Evolutionary conservation across 306 rosid species (phyloP).

Genomic region (Cicer judaicum): DNA sequence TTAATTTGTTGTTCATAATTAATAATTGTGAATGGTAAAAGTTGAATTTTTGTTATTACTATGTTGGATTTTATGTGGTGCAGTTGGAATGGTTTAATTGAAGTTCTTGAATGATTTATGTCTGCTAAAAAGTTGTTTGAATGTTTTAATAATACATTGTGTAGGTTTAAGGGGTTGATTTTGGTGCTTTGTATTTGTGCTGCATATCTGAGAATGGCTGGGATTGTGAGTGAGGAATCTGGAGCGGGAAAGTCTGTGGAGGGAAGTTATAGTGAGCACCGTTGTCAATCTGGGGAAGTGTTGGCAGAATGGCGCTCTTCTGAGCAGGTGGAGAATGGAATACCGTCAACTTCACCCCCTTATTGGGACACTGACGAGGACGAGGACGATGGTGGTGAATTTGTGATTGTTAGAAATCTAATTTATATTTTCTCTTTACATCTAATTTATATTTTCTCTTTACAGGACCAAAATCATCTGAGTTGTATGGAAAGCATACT

Average conservation of each 20-base stretch:
- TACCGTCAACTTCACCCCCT: constrained; percentile 89
- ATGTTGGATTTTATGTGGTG: neutral
- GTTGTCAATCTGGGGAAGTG: constrained; percentile 86
- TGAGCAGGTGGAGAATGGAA: constrained; percentile 99
- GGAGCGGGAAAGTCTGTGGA: constrained; percentile 80
- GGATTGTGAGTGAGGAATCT: constrained; percentile 75
- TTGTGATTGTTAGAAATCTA: constrained; percentile 38
- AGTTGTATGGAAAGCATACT: constrained; percentile 85
- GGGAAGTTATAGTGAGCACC: constrained; percentile 77
- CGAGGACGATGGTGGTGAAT: constrained; percentile 73
- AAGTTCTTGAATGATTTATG: constrained; percentile 18
- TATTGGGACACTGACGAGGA: constrained; percentile 97
- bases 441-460: constrained; percentile 36
- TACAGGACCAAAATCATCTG: constrained; percentile 88
- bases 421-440: constrained; percentile 37
- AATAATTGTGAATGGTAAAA: constrained; percentile 5
- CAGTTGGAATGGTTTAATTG: neutral
- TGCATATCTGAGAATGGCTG: constrained; percentile 72
- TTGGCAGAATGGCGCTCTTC: constrained; percentile 97
- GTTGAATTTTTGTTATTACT: constrained; percentile 7
- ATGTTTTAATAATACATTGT: constrained; percentile 19
- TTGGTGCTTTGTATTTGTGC: constrained; percentile 35
- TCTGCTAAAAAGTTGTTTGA: constrained; percentile 7
- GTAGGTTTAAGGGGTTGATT: constrained; percentile 39
- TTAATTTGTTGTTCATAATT: neutral